Evolutionary conservation across 108 stramenopile species (phyloP).

Genomic region (Cyclotella sp.): DNA sequence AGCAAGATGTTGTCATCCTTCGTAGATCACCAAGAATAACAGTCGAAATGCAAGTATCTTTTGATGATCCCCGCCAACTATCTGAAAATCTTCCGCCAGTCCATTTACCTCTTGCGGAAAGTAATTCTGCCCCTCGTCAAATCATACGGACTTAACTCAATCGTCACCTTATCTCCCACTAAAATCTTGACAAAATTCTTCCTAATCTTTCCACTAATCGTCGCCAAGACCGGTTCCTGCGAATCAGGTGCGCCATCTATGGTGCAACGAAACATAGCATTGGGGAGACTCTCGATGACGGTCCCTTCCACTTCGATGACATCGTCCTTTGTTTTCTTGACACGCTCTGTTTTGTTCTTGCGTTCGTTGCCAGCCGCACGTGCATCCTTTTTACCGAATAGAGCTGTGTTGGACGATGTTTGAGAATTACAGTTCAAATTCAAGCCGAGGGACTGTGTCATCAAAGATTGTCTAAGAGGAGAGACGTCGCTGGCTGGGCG

Average conservation of each 20-base stretch:
- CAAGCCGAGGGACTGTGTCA: neutral
- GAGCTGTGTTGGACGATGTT: constrained; percentile 26
- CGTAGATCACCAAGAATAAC: too few species aligned
- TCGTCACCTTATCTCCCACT: constrained; percentile 90
- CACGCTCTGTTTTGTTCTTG: constrained; percentile 69
- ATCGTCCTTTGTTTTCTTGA: constrained; percentile 88
- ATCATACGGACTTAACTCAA: constrained; percentile 95
- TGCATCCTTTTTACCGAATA: constrained; percentile 86
- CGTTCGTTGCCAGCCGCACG: constrained; percentile 76
- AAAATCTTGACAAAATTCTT: constrained; percentile 93
- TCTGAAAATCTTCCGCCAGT: neutral
- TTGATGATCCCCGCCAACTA: neutral
- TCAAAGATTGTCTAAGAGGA: constrained; percentile 1
- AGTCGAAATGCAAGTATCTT: neutral
- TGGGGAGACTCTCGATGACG: constrained; percentile 88
- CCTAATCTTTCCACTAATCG: constrained; percentile 93
- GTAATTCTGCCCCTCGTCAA: constrained; percentile 94
- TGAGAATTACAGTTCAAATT: neutral
- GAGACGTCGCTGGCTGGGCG: neutral
- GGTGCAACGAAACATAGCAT: constrained; percentile 93
- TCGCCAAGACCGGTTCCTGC: constrained; percentile 85
- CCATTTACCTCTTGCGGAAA: constrained; percentile 80
- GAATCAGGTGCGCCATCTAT: constrained; percentile 86
- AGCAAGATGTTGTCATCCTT: too few species aligned
- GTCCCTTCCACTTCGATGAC: constrained; percentile 90